Percentiles rank a stretch among this genome's conserved stretches.
Evolutionary conservation across 2,329 filamentous ascomycete genomes (phyloP).

Genomic region (Cladophialophora bantiana): DNA sequence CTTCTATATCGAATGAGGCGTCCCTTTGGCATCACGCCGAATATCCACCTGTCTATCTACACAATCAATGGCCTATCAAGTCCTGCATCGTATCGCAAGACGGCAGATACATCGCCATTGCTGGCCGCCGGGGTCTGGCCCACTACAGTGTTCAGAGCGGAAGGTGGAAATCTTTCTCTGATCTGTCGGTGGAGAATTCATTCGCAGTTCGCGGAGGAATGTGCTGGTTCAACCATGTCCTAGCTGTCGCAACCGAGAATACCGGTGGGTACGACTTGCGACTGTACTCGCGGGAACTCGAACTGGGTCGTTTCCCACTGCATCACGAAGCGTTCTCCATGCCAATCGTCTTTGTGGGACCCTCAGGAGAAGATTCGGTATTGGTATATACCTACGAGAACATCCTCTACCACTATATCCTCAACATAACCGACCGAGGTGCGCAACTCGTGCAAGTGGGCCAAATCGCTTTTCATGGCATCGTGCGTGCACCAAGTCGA

Average conservation of each 20-base stretch:
- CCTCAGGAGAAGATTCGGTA: conserved; percentile 90
- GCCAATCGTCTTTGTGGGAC: conserved; percentile 86
- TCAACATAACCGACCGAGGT: conserved; percentile 72
- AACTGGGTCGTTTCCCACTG: conserved; percentile 75
- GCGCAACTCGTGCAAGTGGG: conserved; percentile 90
- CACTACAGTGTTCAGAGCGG: conserved; percentile 96
- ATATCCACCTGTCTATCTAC: conserved; percentile 81
- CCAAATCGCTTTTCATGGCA: conserved; percentile 96
- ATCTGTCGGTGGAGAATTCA: conserved; percentile 80
- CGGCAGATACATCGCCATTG: conserved; percentile 93
- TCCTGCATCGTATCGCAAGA: conserved; percentile 88
- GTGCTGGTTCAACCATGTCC: conserved; percentile 97
- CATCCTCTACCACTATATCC: conserved; percentile 91
- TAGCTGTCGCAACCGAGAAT: conserved; percentile 91
- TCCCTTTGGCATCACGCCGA: conserved; percentile 95
- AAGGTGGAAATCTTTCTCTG: conserved; percentile 92
- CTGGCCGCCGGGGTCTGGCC: conserved; percentile 87
- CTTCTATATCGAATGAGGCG: conserved; percentile 87
- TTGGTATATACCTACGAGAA: conserved; percentile 98
- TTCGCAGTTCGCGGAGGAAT: conserved; percentile 94
- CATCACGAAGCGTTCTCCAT: conserved; percentile 80
- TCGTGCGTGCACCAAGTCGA: conserved; percentile 89
- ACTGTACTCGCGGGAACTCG: conserved; percentile 87
- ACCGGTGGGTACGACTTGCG: conserved; percentile 83
- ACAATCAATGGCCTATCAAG: conserved; percentile 92